These are phyloP conservation scores for Bryoglossum gracile DNA, from an alignment of 495 filamentous ascomycete species.

Conservation along the genomic window DNA sequence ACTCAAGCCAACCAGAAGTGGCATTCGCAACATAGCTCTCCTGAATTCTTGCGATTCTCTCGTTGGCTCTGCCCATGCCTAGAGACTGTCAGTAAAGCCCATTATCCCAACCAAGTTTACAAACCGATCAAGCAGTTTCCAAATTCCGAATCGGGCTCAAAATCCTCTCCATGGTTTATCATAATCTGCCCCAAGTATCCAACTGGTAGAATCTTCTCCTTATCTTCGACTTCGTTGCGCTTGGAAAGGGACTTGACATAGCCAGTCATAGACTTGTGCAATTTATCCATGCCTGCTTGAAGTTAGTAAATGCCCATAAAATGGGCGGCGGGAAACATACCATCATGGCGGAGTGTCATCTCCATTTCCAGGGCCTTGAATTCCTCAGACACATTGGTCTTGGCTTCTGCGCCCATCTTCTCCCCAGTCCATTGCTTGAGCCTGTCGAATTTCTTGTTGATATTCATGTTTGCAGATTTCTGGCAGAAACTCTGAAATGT, in stretches of 20 bases:
- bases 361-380: constrained; percentile 91
- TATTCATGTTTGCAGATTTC: constrained; percentile 55
- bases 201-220: constrained; percentile 69
- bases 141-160: constrained; percentile 85
- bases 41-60: constrained; percentile 79
- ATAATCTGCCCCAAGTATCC: constrained; percentile 80
- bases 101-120: constrained; percentile 23
- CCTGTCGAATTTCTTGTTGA: constrained; percentile 93
- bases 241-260: constrained; percentile 92
- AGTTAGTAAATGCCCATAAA: constrained; percentile 8
- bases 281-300: constrained; percentile 72
- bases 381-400: constrained; percentile 82
- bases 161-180: constrained; percentile 89
- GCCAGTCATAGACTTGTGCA: constrained; percentile 79
- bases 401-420: constrained; percentile 90
- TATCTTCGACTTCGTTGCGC: constrained; percentile 73
- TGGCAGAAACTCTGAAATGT: not conserved
- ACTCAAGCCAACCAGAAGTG: constrained; percentile 85
- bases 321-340: constrained; percentile 38
- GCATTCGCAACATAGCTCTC: constrained; percentile 78
- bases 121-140: constrained; percentile 78
- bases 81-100: constrained; percentile 10
- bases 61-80: constrained; percentile 80
- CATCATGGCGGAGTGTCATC: constrained; percentile 87
- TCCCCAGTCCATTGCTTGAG: constrained; percentile 99